These are phyloP conservation scores for Trichoderma sp. DNA, from an alignment of 2,329 filamentous ascomycete species.

Conservation along the genomic window DNA sequence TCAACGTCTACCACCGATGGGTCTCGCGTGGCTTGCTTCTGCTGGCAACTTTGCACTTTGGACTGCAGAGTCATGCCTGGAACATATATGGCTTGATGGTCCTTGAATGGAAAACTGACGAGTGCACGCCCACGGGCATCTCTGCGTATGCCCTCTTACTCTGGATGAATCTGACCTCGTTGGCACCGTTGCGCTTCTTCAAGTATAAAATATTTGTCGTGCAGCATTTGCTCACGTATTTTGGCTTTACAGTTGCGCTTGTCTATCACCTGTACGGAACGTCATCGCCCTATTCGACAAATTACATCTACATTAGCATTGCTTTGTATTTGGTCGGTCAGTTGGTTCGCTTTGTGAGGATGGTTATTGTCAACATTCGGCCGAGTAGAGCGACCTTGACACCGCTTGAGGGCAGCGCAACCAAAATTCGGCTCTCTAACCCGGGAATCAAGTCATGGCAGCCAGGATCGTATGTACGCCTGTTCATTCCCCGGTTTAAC, in stretches of 20 bases:
- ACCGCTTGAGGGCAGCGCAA: neutral
- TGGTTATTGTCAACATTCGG: neutral
- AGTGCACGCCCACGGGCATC: neutral
- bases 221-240: constrained; percentile 5
- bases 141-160: neutral
- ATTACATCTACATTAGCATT: constrained; percentile 8
- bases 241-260: constrained; percentile 1
- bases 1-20: constrained; percentile 7
- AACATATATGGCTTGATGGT: constrained; percentile 1
- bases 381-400: neutral
- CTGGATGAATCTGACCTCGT: constrained; percentile 4
- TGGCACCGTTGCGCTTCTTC: neutral
- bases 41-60: neutral
- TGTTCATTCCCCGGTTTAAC: neutral
- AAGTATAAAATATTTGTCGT: neutral
- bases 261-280: neutral
- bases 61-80: neutral
- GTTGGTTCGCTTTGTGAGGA: neutral
- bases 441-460: neutral
- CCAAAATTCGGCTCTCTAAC: neutral
- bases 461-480: neutral
- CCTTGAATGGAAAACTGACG: neutral
- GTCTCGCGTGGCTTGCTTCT: neutral
- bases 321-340: neutral
- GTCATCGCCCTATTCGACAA: neutral